Percentiles rank a stretch among this genome's conserved stretches.
Evolutionary conservation across 1,284 basidiomycete species (phyloP).

Genomic region (Moniliophthora roreri): DNA sequence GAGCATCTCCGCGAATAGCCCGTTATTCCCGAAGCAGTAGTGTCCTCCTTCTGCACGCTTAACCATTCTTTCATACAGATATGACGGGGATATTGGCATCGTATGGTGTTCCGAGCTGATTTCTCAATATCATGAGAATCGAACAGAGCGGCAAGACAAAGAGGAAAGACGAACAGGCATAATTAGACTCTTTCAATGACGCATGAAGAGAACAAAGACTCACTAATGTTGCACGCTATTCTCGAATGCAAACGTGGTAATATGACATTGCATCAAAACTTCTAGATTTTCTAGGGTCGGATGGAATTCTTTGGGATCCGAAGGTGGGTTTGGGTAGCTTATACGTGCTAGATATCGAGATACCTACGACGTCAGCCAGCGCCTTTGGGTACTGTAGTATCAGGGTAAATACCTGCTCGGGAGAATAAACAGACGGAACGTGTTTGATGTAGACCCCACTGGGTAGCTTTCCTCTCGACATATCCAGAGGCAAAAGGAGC

Average conservation of each 20-base stretch:
- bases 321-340: constrained; percentile 11
- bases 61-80: constrained; percentile 29
- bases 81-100: constrained; percentile 30
- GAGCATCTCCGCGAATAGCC: constrained; percentile 32
- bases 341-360: constrained; percentile 9
- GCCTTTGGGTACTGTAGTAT: no score
- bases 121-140: not conserved
- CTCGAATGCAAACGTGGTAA: constrained; percentile 34
- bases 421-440: constrained; percentile 10
- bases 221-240: constrained; percentile 40
- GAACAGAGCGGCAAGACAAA: no score
- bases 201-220: constrained; percentile 9
- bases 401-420: constrained; percentile 2
- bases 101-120: constrained; percentile 27
- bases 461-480: constrained; percentile 5
- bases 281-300: constrained; percentile 27
- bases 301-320: constrained; percentile 17
- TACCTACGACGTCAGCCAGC: no score
- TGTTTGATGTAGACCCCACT: constrained; percentile 11
- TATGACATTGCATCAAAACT: constrained; percentile 20
- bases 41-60: constrained; percentile 23
- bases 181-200: not conserved
- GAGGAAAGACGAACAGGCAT: no score
- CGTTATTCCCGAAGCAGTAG: constrained; percentile 37
- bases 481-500: no score